Base-by-base conservation (phyloP, 306 rosid genomes). In the Cicer cuneatum region DNA sequence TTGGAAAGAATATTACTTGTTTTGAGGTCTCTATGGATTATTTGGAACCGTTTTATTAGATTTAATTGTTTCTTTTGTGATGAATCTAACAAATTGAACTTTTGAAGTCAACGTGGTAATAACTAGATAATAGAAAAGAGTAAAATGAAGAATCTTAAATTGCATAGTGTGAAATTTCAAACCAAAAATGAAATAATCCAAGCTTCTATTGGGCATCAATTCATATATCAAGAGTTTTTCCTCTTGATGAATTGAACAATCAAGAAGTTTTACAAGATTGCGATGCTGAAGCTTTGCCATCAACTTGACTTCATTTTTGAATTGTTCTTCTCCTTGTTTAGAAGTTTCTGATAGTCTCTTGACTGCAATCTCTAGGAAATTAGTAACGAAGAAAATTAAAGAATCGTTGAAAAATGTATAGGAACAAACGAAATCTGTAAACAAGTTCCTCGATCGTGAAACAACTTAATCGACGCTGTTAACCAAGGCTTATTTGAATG, bases 271-370 rank as follows among this genome's bases (percentile, higher is more conserved):
- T 7, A 38, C 62, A 61, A 74, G 78, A 47, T 48, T 74, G 4
- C 78, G 71, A n/a, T 74, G 62, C 7, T 74, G 78, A 73, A 73
- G 78, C 18, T 14, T 73, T 18, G 62, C 78, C 78, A 73, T 60
- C 40, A 73, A 73, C 62, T 3, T 73, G 1, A 73, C 69, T 73
- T 73, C 78, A 33, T 47, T 73, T 48, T 74, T 74, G 51, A 74
- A 74, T 11, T 74, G 5, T 13, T 74, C 52, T 4, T 2, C 24
- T 18, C 78, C 71, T 13, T 62, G 62, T 74, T 6, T 46, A 0
- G 71, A 74, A 4, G 61, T 35, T 12, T 62, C n/a, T 0, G 78
- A 61, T 33, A 47, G 71, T 48, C 71, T 69, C 62, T 51, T 69
- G 7, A 69, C 61, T 0, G 62, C 62, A 51, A 69, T 51, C 18